Percentiles rank a stretch among this genome's conserved stretches.
Conservation (phyloP, 306 rosid species). For the Castanopsis chinensis region DNA sequence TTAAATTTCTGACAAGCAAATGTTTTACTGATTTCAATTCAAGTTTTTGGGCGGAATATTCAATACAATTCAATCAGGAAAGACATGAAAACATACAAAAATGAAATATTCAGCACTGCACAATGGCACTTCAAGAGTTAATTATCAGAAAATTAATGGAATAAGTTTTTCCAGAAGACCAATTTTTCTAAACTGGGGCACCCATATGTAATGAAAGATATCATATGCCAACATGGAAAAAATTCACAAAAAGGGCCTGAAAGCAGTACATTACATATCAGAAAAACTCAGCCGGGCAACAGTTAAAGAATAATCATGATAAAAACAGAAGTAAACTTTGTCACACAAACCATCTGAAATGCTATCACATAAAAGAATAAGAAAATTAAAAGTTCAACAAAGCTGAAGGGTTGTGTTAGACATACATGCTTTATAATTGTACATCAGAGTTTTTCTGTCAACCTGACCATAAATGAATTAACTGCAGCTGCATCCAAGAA, state of each 20-base stretch:
- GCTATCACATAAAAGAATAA: slow-evolving; percentile 11
- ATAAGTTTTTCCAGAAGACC: slow-evolving; percentile 14
- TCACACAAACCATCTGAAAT: slow-evolving; percentile 20
- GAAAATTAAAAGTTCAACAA: slow-evolving; percentile 10
- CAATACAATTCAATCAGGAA: not conserved
- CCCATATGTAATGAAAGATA: not conserved
- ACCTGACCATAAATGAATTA: slow-evolving; percentile 83
- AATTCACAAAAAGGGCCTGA: not conserved
- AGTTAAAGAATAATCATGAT: slow-evolving; percentile 22
- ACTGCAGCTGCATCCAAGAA: slow-evolving; percentile 64
- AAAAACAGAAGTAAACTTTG: slow-evolving; percentile 24
- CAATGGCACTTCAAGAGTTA: not conserved
- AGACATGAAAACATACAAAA: not conserved
- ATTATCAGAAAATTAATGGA: slow-evolving; percentile 1
- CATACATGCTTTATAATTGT: slow-evolving; percentile 15
- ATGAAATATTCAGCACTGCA: not conserved
- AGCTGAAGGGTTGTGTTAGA: slow-evolving; percentile 22
- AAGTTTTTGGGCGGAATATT: not conserved
- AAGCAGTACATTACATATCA: not conserved
- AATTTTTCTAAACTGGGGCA: slow-evolving; percentile 1
- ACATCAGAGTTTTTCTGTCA: slow-evolving; percentile 79
- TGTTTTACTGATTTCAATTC: not conserved
- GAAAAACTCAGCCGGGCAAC: slow-evolving; percentile 17
- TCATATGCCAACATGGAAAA: slow-evolving; percentile 22
- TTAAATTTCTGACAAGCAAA: not conserved